Percentiles rank a stretch among this genome's conserved stretches.
Evolutionary conservation across 2,329 filamentous ascomycete species (phyloP).

Genomic region (Fusarium solani-melongenae): DNA sequence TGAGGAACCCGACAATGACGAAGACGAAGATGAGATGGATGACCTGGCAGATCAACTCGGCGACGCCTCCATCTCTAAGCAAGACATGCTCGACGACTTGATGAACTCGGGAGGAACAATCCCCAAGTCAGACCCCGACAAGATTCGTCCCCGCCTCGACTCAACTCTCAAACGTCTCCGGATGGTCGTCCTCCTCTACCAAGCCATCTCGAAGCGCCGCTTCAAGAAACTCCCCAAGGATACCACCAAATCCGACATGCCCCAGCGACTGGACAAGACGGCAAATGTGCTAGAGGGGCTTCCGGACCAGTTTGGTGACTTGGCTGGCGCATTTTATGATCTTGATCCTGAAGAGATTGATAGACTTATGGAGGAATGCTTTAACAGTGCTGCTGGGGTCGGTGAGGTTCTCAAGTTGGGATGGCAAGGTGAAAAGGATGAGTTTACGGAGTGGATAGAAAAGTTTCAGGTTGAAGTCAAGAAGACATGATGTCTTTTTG

Average conservation of each 20-base stretch:
- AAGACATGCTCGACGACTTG: slow-evolving; percentile 73
- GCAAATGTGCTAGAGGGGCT: slow-evolving; percentile 67
- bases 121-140: slow-evolving; percentile 71
- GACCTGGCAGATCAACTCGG: slow-evolving; percentile 48
- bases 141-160: slow-evolving; percentile 74
- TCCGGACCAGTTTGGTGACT: slow-evolving; percentile 75
- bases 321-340: slow-evolving; percentile 79
- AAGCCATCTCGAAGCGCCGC: slow-evolving; percentile 76
- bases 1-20: slow-evolving; percentile 71
- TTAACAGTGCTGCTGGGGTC: slow-evolving; percentile 67
- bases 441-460: slow-evolving; percentile 81
- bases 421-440: slow-evolving; percentile 76
- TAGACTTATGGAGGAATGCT: slow-evolving; percentile 67
- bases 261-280: slow-evolving; percentile 64
- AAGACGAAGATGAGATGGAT: slow-evolving; percentile 61
- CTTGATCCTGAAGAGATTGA: slow-evolving; percentile 70
- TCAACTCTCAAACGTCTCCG: slow-evolving; percentile 72
- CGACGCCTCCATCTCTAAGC: slow-evolving; percentile 52
- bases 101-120: slow-evolving; percentile 73
- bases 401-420: slow-evolving; percentile 65
- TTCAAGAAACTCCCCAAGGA: slow-evolving; percentile 67
- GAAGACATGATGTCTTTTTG: slow-evolving; percentile 43
- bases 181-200: slow-evolving; percentile 75
- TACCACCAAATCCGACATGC: slow-evolving; percentile 45
- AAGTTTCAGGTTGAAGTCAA: slow-evolving; percentile 66